These are phyloP conservation scores for Colletotrichum gloeosporioides DNA, from an alignment of 2,329 filamentous ascomycete species.

Conservation along the genomic window DNA sequence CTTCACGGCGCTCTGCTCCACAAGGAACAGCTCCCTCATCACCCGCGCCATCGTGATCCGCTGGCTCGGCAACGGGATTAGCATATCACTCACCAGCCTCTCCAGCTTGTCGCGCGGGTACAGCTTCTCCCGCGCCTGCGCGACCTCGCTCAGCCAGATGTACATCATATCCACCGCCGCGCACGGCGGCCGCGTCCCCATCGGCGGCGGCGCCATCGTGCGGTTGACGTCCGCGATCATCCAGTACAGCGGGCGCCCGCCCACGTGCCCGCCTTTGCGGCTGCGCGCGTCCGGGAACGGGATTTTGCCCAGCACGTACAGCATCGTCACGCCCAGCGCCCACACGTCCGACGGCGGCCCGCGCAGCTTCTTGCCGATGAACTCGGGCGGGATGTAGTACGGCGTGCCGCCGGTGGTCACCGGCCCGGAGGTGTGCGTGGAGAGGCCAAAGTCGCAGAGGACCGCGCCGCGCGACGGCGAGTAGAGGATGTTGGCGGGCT, in stretches of 20 bases:
- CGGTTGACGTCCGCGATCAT: constrained; percentile 62
- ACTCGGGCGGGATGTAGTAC: constrained; percentile 67
- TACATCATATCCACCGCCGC: constrained; percentile 58
- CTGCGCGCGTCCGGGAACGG: constrained; percentile 59
- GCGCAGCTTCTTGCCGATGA: constrained; percentile 59
- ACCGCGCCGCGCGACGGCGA: constrained; percentile 63
- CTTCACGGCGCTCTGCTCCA: constrained; percentile 13
- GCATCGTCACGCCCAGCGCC: constrained; percentile 66
- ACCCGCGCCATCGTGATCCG: constrained; percentile 61
- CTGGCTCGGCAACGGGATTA: constrained; percentile 54
- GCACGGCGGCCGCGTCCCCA: constrained; percentile 24
- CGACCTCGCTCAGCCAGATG: constrained; percentile 60
- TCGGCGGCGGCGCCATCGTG: constrained; percentile 36
- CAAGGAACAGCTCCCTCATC: constrained; percentile 45
- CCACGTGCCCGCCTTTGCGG: constrained; percentile 38
- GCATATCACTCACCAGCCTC: constrained; percentile 58
- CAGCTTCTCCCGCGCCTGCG: constrained; percentile 51
- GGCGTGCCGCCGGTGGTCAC: constrained; percentile 62
- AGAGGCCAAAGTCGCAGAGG: constrained; percentile 65
- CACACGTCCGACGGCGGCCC: constrained; percentile 63
- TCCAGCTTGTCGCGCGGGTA: constrained; percentile 55
- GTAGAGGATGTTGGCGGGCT: constrained; percentile 67
- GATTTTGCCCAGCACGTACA: constrained; percentile 63
- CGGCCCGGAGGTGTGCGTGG: constrained; percentile 51
- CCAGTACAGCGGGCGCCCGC: constrained; percentile 55